Percentiles rank a stretch among this genome's conserved stretches.
phyloP scores from a whole-genome alignment of 2,329 filamentous ascomycete species.

The Sarocladiaceae sp. region DNA sequence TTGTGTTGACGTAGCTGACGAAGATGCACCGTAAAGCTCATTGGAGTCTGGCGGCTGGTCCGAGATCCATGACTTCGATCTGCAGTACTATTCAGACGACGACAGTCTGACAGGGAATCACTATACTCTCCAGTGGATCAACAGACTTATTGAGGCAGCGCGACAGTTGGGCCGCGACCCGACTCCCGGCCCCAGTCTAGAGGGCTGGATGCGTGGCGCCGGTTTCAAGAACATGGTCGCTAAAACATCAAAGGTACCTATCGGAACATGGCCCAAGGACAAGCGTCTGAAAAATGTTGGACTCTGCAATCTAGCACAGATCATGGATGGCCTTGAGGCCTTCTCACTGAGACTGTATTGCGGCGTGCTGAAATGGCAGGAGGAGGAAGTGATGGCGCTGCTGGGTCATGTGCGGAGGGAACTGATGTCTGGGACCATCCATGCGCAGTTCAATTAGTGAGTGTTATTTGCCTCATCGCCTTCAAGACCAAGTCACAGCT shows the following conservation, averaged over 20 bases:
- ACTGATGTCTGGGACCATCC: conserved; percentile 20
- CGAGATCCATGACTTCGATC: conserved; percentile 23
- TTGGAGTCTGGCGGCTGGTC: conserved; percentile 29
- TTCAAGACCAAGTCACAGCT: not conserved
- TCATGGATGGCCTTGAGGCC: conserved; percentile 17
- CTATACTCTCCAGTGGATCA: conserved; percentile 17
- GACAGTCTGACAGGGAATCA: conserved; percentile 18
- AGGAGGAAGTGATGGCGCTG: conserved; percentile 20
- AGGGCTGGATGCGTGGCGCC: conserved; percentile 23
- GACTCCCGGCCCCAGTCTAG: conserved; percentile 18
- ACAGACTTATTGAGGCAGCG: conserved; percentile 14
- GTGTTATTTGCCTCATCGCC: not conserved
- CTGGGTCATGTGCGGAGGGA: conserved; percentile 22
- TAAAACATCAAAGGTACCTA: conserved; percentile 23
- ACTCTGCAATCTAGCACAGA: conserved; percentile 11
- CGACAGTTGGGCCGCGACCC: conserved; percentile 17
- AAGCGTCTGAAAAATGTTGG: conserved; percentile 24
- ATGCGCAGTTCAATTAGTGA: conserved; percentile 20
- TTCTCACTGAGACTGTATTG: conserved; percentile 21
- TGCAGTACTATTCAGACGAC: conserved; percentile 22
- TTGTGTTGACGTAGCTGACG: not conserved
- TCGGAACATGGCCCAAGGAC: conserved; percentile 31
- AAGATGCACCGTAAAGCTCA: conserved; percentile 17
- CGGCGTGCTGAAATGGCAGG: conserved; percentile 20
- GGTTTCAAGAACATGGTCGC: conserved; percentile 29